These are phyloP conservation scores for Trichosporon asahii DNA, from an alignment of 1,284 basidiomycete genomes.

Conservation along the genomic window DNA sequence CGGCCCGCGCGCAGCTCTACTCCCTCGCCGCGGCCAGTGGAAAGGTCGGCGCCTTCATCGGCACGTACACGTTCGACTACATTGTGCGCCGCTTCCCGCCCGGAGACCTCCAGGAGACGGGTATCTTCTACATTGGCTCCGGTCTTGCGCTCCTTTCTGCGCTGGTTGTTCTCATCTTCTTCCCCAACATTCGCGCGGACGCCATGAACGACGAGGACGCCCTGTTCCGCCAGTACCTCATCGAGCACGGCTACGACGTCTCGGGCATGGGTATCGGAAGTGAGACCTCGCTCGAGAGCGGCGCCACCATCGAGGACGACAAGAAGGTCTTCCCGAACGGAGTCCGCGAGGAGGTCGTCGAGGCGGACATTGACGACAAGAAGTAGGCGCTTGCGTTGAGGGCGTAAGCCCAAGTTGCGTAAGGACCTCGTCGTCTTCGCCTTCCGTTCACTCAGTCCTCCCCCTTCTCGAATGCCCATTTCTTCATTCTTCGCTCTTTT, in stretches of 20 bases:
- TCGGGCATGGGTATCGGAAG: background rate
- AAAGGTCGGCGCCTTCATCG: slow-evolving; percentile 73
- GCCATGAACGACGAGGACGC: slow-evolving; percentile 75
- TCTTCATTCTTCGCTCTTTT: too few species aligned
- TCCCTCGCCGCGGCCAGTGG: slow-evolving; percentile 81
- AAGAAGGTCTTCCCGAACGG: background rate
- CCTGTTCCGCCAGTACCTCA: slow-evolving; percentile 73
- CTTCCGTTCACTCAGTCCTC: too few species aligned
- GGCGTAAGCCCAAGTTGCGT: background rate
- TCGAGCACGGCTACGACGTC: slow-evolving; percentile 63
- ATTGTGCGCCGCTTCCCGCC: slow-evolving; percentile 49
- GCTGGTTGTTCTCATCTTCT: slow-evolving; percentile 68
- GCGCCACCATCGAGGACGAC: background rate
- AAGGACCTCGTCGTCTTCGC: too few species aligned
- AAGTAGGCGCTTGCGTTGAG: background rate
- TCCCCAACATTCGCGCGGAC: slow-evolving; percentile 70
- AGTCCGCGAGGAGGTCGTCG: background rate
- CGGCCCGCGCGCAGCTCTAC: slow-evolving; percentile 80
- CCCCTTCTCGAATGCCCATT: too few species aligned
- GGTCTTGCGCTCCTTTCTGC: slow-evolving; percentile 76
- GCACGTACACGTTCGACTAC: slow-evolving; percentile 68
- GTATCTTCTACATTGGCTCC: slow-evolving; percentile 48
- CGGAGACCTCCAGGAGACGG: slow-evolving; percentile 38
- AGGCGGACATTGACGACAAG: background rate
- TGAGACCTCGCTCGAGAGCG: background rate